Base-by-base conservation (phyloP, 2,329 filamentous ascomycete species). In the Ceratocystis cubensis region DNA sequence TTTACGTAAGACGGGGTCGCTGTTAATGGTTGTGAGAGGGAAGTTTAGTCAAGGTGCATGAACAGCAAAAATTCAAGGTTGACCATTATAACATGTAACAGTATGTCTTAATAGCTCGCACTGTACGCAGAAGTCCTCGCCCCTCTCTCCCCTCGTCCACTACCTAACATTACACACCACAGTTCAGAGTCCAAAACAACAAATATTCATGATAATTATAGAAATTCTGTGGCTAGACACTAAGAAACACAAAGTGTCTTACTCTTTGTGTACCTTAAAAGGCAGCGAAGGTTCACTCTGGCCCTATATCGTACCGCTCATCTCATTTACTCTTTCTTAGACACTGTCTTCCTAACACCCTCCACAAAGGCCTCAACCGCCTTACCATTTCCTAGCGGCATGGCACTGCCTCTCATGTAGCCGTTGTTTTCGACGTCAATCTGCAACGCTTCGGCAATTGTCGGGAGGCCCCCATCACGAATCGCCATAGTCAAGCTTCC, bases 341-440 rank as follows among this genome's bases (percentile, higher is more conserved):
- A 76, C 0, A 91, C 88, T 5, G 84, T 86, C 77, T 84, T 87
- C 81, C 88, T 94, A 61, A 96, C 86, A 2, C 93, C 94, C 66
- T 95, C 84, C 25, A 99, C 82, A 76, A 99, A 99, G 2, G 89
- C 89, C 77, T 95, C 88, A 1, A 99, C 86, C 13, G 93, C 93
- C 71, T 94, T 88, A 5, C 88, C 89, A 64, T 92, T 92, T 56
- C 92, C 93, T 59, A 96, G 76, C 1, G 93, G 92, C 78, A 96
- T 86, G 63, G 84, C 88, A 5, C 89, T 87, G 66, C 88, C 86
- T 69, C 82, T 82, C 72, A 96, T 82, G 70, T 89, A 88, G 2
- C 93, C 93, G n/a, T 88, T 88, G 73, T 96, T 91, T 72, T 88
- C 83, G 22, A 99, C 84, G 71, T 85, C 84, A 67, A 97, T 83